These are phyloP conservation scores for Botrytis byssoidea DNA, from an alignment of 2,329 filamentous ascomycete species.

Conservation along the genomic window DNA sequence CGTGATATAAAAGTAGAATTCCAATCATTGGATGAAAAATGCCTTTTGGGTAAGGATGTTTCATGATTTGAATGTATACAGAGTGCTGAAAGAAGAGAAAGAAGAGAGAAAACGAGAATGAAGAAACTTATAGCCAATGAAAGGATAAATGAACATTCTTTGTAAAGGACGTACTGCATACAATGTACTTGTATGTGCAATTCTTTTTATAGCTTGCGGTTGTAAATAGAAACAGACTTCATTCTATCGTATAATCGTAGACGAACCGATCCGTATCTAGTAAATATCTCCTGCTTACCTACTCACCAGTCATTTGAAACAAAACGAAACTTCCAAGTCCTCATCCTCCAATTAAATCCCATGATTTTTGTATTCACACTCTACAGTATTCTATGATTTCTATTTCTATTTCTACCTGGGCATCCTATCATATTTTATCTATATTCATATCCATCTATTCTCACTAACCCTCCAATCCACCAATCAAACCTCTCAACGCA, in stretches of 20 bases:
- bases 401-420: no score
- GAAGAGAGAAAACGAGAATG: background rate
- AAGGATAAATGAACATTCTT: background rate
- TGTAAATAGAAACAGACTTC: background rate
- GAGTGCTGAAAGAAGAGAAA: background rate
- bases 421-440: background rate
- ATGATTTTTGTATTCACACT: background rate
- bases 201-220: constrained; percentile 1
- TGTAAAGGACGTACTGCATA: background rate
- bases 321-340: background rate
- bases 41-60: constrained; percentile 28
- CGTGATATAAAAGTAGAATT: constrained; percentile 20
- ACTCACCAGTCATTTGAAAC: background rate
- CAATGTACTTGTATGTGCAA: background rate
- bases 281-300: background rate
- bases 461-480: background rate
- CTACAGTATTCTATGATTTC: background rate
- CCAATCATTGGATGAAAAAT: constrained; percentile 31
- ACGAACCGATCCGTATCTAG: no score
- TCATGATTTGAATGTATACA: constrained; percentile 23
- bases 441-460: background rate
- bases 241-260: no score
- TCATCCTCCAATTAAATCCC: background rate
- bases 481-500: background rate
- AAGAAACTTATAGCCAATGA: background rate